These are phyloP conservation scores for Populus alba DNA, from an alignment of 345 rosid genomes.

Conservation along the genomic window DNA sequence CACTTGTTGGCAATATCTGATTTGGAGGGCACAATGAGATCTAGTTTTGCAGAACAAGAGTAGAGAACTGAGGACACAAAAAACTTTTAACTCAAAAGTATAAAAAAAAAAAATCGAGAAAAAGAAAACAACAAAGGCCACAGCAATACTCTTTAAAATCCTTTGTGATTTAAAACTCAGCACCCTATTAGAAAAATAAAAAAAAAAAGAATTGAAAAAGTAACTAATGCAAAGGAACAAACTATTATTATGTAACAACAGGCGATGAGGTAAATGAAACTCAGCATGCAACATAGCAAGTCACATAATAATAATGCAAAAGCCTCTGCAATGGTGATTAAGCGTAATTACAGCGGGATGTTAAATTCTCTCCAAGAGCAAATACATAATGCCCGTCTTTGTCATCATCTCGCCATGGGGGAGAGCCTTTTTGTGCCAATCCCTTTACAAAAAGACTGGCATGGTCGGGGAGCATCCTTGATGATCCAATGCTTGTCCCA, in stretches of 20 bases:
- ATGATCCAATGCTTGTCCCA: conserved; percentile 52
- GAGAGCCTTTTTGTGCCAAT: conserved; percentile 57
- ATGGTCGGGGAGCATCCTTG: conserved; percentile 47
- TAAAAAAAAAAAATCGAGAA: background rate
- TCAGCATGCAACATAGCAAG: conserved; percentile 9
- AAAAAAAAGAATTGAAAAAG: background rate
- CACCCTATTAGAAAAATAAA: background rate
- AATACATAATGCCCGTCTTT: conserved; percentile 77
- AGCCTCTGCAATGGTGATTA: conserved; percentile 34
- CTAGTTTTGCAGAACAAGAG: background rate
- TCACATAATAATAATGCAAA: conserved; percentile 10
- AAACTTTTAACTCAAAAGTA: background rate
- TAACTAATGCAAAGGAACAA: background rate
- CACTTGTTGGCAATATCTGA: background rate
- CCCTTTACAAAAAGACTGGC: conserved; percentile 51
- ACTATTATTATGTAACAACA: background rate
- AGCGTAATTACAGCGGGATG: conserved; percentile 69
- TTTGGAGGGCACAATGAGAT: background rate
- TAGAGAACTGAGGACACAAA: background rate
- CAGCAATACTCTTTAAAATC: background rate
- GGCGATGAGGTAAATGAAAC: background rate
- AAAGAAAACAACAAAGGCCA: background rate
- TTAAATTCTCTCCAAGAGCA: conserved; percentile 67
- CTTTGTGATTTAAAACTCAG: background rate
- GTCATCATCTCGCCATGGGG: conserved; percentile 69